phyloP scores from a whole-genome alignment of 2,329 filamentous ascomycete genomes.

The Colletotrichum lentis region DNA sequence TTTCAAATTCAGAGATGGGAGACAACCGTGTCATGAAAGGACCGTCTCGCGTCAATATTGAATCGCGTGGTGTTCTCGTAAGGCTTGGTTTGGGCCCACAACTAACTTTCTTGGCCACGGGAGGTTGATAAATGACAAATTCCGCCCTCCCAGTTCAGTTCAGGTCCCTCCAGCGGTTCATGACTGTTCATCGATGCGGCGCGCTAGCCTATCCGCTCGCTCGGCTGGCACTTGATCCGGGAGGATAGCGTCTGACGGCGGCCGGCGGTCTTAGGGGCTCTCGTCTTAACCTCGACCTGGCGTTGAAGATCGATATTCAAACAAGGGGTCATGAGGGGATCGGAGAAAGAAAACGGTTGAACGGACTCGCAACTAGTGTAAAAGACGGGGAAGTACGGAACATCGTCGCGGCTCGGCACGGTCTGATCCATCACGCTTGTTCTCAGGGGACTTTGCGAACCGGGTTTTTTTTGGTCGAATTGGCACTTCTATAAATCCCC shows the following conservation, averaged over 20 bases:
- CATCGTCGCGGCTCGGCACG: neutral
- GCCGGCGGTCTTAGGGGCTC: neutral
- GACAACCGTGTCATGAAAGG: neutral
- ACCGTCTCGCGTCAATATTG: neutral
- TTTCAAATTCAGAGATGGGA: neutral
- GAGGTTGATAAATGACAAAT: neutral
- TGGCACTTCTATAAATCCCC: no score
- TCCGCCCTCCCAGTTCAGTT: no score
- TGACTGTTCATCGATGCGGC: no score
- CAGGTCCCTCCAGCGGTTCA: neutral
- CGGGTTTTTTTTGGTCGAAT: no score
- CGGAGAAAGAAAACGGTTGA: neutral
- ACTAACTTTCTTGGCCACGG: no score
- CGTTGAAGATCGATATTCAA: neutral
- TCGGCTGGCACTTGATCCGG: neutral
- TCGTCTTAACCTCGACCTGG: neutral
- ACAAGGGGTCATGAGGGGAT: neutral
- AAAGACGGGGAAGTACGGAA: neutral
- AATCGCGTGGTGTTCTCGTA: no score
- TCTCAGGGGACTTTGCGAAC: no score
- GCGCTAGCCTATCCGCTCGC: neutral
- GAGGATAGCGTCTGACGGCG: neutral
- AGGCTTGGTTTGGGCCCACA: no score
- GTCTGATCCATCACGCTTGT: neutral
- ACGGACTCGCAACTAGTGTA: neutral